Percentiles rank a stretch among this genome's conserved stretches.
phyloP scores from a whole-genome alignment of 768 basidiomycete species.

The Termitomyces sp. region DNA sequence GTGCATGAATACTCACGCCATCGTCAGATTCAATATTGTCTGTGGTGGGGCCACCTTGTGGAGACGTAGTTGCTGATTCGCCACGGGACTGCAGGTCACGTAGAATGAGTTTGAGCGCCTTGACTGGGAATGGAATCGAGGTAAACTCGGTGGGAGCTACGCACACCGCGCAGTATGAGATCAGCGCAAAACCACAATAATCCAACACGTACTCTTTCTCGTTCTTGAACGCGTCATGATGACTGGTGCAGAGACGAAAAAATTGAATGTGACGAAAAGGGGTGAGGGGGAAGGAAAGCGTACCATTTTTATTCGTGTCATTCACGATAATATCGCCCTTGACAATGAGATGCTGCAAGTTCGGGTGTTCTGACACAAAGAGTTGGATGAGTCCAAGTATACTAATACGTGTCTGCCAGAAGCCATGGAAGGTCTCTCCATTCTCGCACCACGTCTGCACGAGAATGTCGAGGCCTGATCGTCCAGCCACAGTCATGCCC shows the following conservation, averaged over 20 bases:
- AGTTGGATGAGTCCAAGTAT: conserved; percentile 78
- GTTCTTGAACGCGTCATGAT: conserved; percentile 97
- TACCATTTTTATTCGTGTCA: conserved; percentile 73
- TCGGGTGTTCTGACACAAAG: conserved; percentile 61
- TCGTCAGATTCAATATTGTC: conserved; percentile 74
- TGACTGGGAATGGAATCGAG: conserved; percentile 83
- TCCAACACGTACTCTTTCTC: conserved; percentile 62
- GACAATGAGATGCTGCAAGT: conserved; percentile 66
- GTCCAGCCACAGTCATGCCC: conserved; percentile 53
- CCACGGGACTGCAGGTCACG: conserved; percentile 81
- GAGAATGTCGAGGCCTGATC: conserved; percentile 80
- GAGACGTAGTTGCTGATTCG: conserved; percentile 65
- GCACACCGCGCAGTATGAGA: background rate
- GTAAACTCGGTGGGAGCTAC: conserved; percentile 87
- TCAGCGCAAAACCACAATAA: conserved; percentile 13
- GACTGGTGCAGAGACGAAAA: conserved; percentile 43
- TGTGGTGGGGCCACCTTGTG: conserved; percentile 37
- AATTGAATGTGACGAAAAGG: conserved; percentile 19
- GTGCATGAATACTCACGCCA: conserved; percentile 45
- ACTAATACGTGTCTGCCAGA: conserved; percentile 88
- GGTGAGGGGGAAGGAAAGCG: conserved; percentile 1
- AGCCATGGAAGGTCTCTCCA: conserved; percentile 90
- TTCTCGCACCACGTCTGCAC: conserved; percentile 94
- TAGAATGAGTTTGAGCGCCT: conserved; percentile 86
- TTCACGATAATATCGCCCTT: conserved; percentile 92